phyloP scores from a whole-genome alignment of 805 yeast species.

The Barnettozyma siamensis region DNA sequence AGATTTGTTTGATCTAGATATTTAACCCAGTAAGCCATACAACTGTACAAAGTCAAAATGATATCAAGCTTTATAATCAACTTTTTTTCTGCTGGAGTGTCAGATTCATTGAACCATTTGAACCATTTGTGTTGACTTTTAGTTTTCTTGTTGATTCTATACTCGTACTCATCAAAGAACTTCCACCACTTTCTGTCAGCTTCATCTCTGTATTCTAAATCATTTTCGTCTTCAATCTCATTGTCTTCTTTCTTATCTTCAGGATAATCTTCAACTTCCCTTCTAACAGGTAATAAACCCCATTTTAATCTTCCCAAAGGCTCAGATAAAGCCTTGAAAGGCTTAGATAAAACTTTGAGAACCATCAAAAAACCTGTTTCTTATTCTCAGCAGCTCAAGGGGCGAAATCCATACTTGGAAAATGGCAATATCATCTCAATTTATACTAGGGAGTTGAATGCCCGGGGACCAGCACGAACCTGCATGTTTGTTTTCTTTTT shows the following conservation, averaged over 20 bases:
- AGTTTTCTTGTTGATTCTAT: constrained; percentile 15
- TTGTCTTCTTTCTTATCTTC: background rate
- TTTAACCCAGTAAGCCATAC: constrained; percentile 63
- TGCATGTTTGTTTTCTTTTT: too few species aligned
- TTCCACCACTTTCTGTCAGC: constrained; percentile 49
- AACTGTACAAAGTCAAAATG: constrained; percentile 48
- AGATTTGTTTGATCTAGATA: constrained; percentile 57
- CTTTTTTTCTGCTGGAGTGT: constrained; percentile 34
- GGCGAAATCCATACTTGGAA: too few species aligned
- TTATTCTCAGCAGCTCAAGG: too few species aligned
- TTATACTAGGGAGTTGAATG: too few species aligned
- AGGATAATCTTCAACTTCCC: constrained; percentile 22
- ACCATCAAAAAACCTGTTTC: background rate
- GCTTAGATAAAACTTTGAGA: background rate
- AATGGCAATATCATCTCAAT: too few species aligned
- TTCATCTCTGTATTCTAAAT: constrained; percentile 44
- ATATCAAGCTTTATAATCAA: constrained; percentile 50
- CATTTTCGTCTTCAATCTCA: constrained; percentile 10
- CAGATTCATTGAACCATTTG: constrained; percentile 13
- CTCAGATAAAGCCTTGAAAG: background rate
- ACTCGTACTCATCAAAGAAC: constrained; percentile 51
- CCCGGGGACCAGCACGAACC: too few species aligned
- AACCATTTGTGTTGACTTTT: constrained; percentile 11
- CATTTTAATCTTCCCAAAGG: constrained; percentile 25
- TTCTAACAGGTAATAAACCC: constrained; percentile 28